Evolutionary conservation across 169 alveolate species (phyloP).

Genomic region (Theileria luwenshuni): DNA sequence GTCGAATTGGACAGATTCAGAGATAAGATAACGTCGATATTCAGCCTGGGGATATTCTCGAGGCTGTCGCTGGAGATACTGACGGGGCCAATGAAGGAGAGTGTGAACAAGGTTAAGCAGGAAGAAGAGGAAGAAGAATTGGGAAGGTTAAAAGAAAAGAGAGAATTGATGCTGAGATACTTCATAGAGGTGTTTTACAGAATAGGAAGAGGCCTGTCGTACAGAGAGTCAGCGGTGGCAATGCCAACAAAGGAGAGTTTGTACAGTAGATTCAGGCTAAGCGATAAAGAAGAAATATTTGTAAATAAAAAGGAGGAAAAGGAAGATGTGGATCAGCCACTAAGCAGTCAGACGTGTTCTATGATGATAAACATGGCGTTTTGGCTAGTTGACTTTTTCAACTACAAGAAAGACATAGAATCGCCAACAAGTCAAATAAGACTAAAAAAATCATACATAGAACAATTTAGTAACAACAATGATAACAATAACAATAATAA

Average conservation of each 20-base stretch:
- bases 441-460: background rate
- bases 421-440: background rate
- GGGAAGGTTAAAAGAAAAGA: constrained; percentile 1
- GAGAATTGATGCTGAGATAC: background rate
- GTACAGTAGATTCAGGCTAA: constrained; percentile 1
- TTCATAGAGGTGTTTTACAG: constrained; percentile 14
- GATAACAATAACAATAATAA: background rate
- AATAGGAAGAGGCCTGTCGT: background rate
- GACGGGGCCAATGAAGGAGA: background rate
- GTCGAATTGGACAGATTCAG: constrained; percentile 32
- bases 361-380: constrained; percentile 9
- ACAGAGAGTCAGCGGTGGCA: background rate
- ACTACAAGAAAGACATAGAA: constrained; percentile 2
- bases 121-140: background rate
- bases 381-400: constrained; percentile 2
- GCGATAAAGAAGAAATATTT: background rate
- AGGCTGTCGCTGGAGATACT: constrained; percentile 16
- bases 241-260: background rate
- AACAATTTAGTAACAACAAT: background rate
- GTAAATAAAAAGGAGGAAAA: background rate
- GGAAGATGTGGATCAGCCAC: background rate
- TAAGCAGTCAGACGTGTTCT: background rate
- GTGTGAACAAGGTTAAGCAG: background rate
- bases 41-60: constrained; percentile 59
- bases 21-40: constrained; percentile 29